Percentiles rank a stretch among this genome's conserved stretches.
Evolutionary conservation across 2,329 filamentous ascomycete species (phyloP).

Genomic region (Atkinsonella hypoxylon): DNA sequence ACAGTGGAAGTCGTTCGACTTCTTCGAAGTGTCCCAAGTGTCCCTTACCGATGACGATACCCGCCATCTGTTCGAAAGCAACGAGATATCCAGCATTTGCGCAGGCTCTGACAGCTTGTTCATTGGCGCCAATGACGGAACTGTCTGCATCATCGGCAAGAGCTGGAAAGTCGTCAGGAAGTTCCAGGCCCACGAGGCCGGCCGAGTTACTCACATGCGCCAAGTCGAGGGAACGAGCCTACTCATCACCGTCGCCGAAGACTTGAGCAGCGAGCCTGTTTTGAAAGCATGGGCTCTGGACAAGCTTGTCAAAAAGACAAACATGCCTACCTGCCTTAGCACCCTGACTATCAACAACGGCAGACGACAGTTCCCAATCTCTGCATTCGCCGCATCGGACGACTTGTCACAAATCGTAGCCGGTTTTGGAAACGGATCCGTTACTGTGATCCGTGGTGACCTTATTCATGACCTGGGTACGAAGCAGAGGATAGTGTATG

Average conservation of each 20-base stretch:
- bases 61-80: constrained; percentile 67
- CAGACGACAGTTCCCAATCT: constrained; percentile 86
- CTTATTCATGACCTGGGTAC: constrained; percentile 91
- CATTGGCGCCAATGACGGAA: constrained; percentile 73
- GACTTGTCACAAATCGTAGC: constrained; percentile 89
- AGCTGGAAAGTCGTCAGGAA: constrained; percentile 76
- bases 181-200: constrained; percentile 76
- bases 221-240: constrained; percentile 81
- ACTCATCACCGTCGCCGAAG: constrained; percentile 78
- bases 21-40: constrained; percentile 90
- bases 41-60: constrained; percentile 69
- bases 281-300: constrained; percentile 97
- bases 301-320: constrained; percentile 87
- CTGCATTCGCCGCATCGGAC: constrained; percentile 75
- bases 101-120: constrained; percentile 85
- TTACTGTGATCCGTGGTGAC: constrained; percentile 87
- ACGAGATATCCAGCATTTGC: constrained; percentile 70
- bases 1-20: constrained; percentile 98
- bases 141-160: constrained; percentile 76
- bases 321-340: constrained; percentile 76
- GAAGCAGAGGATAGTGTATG: constrained; percentile 87
- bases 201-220: constrained; percentile 79
- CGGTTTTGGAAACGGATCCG: constrained; percentile 89
- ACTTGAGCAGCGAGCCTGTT: constrained; percentile 74
- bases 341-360: constrained; percentile 81